A percentile compares a stretch with the other conserved stretches of the same genome.
Evolutionary conservation across 495 filamentous ascomycete genomes (phyloP).

Genomic region (Aspergillus sclerotiicarbonarius): DNA sequence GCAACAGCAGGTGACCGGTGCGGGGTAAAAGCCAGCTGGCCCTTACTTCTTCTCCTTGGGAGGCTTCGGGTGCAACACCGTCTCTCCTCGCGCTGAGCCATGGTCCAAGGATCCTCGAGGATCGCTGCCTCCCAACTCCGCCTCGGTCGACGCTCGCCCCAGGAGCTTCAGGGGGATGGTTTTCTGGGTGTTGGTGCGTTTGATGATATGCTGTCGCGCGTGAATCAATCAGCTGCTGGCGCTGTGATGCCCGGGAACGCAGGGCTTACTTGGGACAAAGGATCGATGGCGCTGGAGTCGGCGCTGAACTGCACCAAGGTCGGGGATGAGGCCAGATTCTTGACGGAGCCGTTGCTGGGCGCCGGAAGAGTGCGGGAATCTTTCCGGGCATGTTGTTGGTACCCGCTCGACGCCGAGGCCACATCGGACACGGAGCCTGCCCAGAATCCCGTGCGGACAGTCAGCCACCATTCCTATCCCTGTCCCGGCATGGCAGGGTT

Average conservation of each 20-base stretch:
- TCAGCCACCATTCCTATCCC: too few species aligned
- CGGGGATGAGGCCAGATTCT: constrained; percentile 29
- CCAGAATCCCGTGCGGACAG: too few species aligned
- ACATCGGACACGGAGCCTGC: constrained; percentile 37
- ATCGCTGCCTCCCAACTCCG: constrained; percentile 52
- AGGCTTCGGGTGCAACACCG: constrained; percentile 45
- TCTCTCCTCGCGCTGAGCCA: constrained; percentile 34
- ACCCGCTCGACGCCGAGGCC: constrained; percentile 36
- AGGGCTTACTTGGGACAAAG: constrained; percentile 50
- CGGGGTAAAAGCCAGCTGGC: constrained; percentile 1
- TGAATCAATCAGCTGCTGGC: constrained; percentile 17
- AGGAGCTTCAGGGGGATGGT: constrained; percentile 66
- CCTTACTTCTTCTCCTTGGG: constrained; percentile 68
- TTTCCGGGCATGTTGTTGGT: constrained; percentile 33
- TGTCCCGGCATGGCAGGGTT: too few species aligned
- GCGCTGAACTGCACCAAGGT: constrained; percentile 32
- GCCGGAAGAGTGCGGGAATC: constrained; percentile 19
- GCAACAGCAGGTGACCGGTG: not conserved
- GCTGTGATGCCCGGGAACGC: constrained; percentile 1
- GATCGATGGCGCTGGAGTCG: constrained; percentile 51
- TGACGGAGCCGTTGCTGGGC: constrained; percentile 17
- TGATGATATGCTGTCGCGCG: constrained; percentile 65
- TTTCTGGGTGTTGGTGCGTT: constrained; percentile 75
- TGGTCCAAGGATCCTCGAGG: constrained; percentile 38
- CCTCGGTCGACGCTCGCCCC: constrained; percentile 51